A percentile compares a stretch with the other conserved stretches of the same genome.
These are phyloP conservation scores for Debaryomycetaceae sp. DNA, from an alignment of 1,139 yeast species.

Conservation along the genomic window DNA sequence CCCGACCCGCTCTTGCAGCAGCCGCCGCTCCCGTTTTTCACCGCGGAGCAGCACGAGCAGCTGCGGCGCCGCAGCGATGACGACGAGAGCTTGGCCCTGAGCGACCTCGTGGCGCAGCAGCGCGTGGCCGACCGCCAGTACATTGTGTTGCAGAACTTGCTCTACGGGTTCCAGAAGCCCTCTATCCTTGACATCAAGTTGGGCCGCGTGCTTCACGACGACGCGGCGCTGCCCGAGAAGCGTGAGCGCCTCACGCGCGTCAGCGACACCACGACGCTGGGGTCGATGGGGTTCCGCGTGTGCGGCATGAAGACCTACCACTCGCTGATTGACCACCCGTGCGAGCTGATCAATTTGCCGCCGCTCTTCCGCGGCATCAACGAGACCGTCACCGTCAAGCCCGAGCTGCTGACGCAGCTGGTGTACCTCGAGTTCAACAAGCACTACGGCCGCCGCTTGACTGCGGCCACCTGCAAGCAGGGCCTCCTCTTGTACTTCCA, in stretches of 20 bases:
- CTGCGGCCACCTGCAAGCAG: conserved; percentile 34
- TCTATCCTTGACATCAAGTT: conserved; percentile 79
- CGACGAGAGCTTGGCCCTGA: conserved; percentile 1
- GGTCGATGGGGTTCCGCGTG: conserved; percentile 65
- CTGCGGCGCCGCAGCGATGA: background rate
- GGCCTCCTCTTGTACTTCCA: conserved; percentile 54
- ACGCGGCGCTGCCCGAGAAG: conserved; percentile 54
- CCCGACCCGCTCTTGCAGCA: background rate
- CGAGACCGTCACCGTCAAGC: conserved; percentile 12
- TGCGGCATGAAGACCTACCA: conserved; percentile 79
- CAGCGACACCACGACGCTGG: conserved; percentile 71
- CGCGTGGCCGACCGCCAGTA: conserved; percentile 24
- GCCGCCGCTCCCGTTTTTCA: conserved; percentile 1
- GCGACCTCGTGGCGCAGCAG: too few species aligned
- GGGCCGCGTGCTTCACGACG: conserved; percentile 69
- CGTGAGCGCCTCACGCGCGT: conserved; percentile 57
- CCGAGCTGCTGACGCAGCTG: conserved; percentile 5
- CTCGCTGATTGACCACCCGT: conserved; percentile 10
- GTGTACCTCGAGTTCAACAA: conserved; percentile 54
- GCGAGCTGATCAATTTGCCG: conserved; percentile 4
- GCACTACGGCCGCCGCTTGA: conserved; percentile 62
- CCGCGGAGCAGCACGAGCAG: background rate
- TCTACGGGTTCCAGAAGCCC: conserved; percentile 61
- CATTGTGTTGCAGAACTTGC: conserved; percentile 72
- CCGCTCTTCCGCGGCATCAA: conserved; percentile 12